A percentile compares a stretch with the other conserved stretches of the same genome.
phyloP scores from a whole-genome alignment of 1,284 basidiomycete species.

The Heterobasidion irregulare region DNA sequence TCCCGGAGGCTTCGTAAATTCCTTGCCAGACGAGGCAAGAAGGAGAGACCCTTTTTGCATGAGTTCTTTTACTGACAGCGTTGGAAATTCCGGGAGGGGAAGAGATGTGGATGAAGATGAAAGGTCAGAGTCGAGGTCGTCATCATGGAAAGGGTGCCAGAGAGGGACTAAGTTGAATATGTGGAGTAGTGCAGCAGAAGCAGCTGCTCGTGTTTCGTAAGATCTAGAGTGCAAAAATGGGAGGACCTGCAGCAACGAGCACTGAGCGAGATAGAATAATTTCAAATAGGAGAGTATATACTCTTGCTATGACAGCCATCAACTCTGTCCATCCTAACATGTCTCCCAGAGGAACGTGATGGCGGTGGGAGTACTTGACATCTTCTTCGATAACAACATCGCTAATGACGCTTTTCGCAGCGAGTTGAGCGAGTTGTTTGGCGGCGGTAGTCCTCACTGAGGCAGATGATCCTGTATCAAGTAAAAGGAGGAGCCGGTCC shows the following conservation, averaged over 20 bases:
- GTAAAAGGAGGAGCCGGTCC: conserved; percentile 85
- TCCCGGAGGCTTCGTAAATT: conserved; percentile 66
- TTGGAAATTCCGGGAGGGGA: conserved; percentile 51
- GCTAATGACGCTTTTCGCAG: conserved; percentile 71
- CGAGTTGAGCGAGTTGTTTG: conserved; percentile 87
- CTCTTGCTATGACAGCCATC: conserved; percentile 75
- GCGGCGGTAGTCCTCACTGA: conserved; percentile 86
- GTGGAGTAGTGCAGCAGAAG: conserved; percentile 78
- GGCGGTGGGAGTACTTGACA: conserved; percentile 47
- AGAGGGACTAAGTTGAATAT: conserved; percentile 80
- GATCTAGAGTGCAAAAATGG: conserved; percentile 86
- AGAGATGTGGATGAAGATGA: conserved; percentile 15
- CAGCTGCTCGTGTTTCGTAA: conserved; percentile 80
- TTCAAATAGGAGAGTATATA: conserved; percentile 24
- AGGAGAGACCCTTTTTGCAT: conserved; percentile 71
- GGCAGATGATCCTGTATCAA: conserved; percentile 84
- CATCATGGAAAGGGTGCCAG: conserved; percentile 58
- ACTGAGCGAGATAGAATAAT: conserved; percentile 1
- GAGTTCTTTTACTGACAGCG: conserved; percentile 69
- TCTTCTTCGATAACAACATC: conserved; percentile 79
- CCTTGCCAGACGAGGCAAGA: conserved; percentile 82
- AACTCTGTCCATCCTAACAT: conserved; percentile 73
- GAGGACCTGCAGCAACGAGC: conserved; percentile 49
- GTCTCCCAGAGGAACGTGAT: conserved; percentile 51
- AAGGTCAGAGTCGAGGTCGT: conserved; percentile 14